phyloP scores from a whole-genome alignment of 805 yeast genomes.

The Lachancea meyersii region DNA sequence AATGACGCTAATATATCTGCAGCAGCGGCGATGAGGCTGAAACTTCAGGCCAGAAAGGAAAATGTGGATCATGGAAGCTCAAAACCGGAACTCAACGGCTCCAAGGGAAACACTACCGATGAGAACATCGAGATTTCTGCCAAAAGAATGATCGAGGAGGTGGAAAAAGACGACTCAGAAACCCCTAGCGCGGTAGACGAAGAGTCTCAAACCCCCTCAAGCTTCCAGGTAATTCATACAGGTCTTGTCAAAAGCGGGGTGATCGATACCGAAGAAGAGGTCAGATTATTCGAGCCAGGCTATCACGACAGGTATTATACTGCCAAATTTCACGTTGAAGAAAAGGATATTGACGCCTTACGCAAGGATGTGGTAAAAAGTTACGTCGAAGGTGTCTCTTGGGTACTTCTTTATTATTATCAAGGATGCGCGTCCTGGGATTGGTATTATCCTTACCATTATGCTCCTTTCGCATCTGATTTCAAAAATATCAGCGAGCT shows the following conservation, averaged over 20 bases:
- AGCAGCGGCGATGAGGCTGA: constrained; percentile 40
- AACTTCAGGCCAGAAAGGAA: constrained; percentile 28
- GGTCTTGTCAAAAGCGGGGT: constrained; percentile 30
- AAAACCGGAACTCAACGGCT: constrained; percentile 12
- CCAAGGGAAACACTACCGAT: constrained; percentile 11
- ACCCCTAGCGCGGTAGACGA: constrained; percentile 9
- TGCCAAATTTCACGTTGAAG: constrained; percentile 57
- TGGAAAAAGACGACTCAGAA: constrained; percentile 15
- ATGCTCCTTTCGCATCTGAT: constrained; percentile 96
- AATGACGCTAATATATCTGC: constrained; percentile 39
- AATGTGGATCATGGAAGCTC: constrained; percentile 13
- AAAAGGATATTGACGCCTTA: constrained; percentile 47
- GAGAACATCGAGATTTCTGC: constrained; percentile 9
- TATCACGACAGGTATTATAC: constrained; percentile 76
- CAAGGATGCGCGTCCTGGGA: constrained; percentile 99
- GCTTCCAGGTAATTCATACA: constrained; percentile 25
- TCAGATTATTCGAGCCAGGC: constrained; percentile 81
- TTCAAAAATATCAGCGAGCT: constrained; percentile 49
- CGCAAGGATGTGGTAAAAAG: constrained; percentile 57
- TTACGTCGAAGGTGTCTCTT: constrained; percentile 92
- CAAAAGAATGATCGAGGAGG: constrained; percentile 12
- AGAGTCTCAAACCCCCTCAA: constrained; percentile 15
- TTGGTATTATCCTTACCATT: constrained; percentile 96
- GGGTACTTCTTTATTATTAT: constrained; percentile 90
- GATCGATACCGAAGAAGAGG: constrained; percentile 43